Conservation (phyloP, 345 rosid genomes). For the Linum trigynum region DNA sequence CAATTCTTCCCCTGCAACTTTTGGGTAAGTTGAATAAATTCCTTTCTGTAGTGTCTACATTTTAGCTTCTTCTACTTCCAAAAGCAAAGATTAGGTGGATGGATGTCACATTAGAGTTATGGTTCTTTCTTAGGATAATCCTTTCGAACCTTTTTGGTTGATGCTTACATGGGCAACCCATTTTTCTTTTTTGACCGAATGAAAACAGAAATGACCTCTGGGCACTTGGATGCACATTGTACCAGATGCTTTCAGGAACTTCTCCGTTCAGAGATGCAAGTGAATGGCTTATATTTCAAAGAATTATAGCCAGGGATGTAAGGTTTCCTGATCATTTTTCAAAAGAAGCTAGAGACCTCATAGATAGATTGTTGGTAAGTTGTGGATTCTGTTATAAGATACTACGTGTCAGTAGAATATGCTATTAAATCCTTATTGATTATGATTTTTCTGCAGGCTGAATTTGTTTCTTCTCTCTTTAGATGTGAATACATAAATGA, state of each 20-base stretch:
- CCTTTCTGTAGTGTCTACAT: neutral
- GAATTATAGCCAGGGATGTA: slow-evolving; percentile 88
- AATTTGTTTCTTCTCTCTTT: neutral
- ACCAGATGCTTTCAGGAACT: slow-evolving; percentile 99
- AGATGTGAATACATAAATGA: neutral
- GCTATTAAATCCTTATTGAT: neutral
- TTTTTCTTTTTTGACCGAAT: slow-evolving; percentile 26
- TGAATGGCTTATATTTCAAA: slow-evolving; percentile 97
- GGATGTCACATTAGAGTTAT: neutral
- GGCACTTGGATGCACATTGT: slow-evolving; percentile 98
- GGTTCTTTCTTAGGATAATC: slow-evolving; percentile 3
- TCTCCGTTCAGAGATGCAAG: slow-evolving; percentile 97
- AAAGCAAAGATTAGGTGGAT: neutral
- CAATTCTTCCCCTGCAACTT: slow-evolving; percentile 94
- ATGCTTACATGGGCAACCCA: slow-evolving; percentile 24
- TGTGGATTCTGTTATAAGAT: neutral
- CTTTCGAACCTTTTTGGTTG: slow-evolving; percentile 9
- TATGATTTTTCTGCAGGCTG: neutral
- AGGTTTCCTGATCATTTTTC: slow-evolving; percentile 86
- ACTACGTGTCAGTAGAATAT: neutral
- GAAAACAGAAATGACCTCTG: slow-evolving; percentile 89
- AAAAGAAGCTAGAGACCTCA: slow-evolving; percentile 76
- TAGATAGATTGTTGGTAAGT: slow-evolving; percentile 75
- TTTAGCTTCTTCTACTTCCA: neutral
- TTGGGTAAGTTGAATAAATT: slow-evolving; percentile 48